These are phyloP conservation scores for Metschnikowia santaceciliae DNA, from an alignment of 805 yeast genomes.

Conservation along the genomic window DNA sequence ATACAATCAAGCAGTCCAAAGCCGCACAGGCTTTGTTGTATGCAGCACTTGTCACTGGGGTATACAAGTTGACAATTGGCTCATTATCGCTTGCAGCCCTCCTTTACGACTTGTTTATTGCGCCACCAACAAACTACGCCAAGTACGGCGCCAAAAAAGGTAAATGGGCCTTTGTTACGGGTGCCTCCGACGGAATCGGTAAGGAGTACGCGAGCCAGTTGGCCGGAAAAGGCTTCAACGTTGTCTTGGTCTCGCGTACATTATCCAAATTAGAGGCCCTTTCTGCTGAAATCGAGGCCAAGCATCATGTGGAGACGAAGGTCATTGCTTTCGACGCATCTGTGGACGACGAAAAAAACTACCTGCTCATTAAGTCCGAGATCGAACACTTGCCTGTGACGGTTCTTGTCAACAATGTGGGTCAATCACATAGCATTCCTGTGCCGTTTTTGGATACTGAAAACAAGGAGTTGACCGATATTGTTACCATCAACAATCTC, in stretches of 20 bases:
- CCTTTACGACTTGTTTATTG: slow-evolving; percentile 57
- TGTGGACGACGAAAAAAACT: slow-evolving; percentile 55
- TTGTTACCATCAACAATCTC: slow-evolving; percentile 79
- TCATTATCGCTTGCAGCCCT: slow-evolving; percentile 49
- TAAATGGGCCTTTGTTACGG: slow-evolving; percentile 93
- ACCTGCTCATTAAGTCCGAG: slow-evolving; percentile 45
- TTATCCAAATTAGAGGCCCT: slow-evolving; percentile 66
- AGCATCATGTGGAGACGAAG: slow-evolving; percentile 58
- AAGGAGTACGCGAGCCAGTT: slow-evolving; percentile 85
- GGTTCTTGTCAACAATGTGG: slow-evolving; percentile 86
- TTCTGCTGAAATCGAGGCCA: slow-evolving; percentile 56
- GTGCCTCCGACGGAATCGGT: slow-evolving; percentile 97
- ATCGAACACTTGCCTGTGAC: slow-evolving; percentile 58
- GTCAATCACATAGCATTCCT: slow-evolving; percentile 91
- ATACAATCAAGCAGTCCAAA: slow-evolving; percentile 13
- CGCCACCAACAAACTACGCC: slow-evolving; percentile 55
- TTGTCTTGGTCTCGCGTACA: slow-evolving; percentile 83
- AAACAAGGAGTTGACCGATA: slow-evolving; percentile 68
- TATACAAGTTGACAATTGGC: slow-evolving; percentile 50
- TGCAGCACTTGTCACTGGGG: slow-evolving; percentile 55
- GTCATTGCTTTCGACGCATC: slow-evolving; percentile 77
- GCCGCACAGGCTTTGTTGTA: slow-evolving; percentile 14
- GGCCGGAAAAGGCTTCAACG: slow-evolving; percentile 79
- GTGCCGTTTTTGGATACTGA: slow-evolving; percentile 85
- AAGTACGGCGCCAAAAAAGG: slow-evolving; percentile 74